Evolutionary conservation across 768 basidiomycete genomes (phyloP).

Genomic region (Flagelloscypha sp.): DNA sequence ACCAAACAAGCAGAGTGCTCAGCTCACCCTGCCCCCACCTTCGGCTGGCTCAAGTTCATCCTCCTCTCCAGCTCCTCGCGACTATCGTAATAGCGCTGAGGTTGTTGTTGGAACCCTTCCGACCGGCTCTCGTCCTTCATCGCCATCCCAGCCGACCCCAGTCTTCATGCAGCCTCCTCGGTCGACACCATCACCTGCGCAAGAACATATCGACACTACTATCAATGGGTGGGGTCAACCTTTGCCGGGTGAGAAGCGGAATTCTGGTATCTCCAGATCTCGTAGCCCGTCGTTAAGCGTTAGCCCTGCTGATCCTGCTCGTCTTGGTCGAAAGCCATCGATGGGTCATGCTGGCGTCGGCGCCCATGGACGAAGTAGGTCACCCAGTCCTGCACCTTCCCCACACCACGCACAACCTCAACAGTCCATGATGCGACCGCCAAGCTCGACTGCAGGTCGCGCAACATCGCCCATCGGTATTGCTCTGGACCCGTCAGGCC

Average conservation of each 20-base stretch:
- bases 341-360: conserved; percentile 79
- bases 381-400: conserved; percentile 10
- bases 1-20: neutral
- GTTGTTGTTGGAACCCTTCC: conserved; percentile 75
- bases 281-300: conserved; percentile 37
- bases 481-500: conserved; percentile 68
- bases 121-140: conserved; percentile 57
- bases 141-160: conserved; percentile 61
- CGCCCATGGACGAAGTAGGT: conserved; percentile 42
- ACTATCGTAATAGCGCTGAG: conserved; percentile 73
- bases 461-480: conserved; percentile 80
- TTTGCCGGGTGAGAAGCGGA: conserved; percentile 79
- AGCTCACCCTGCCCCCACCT: neutral
- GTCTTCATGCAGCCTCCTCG: conserved; percentile 67
- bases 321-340: conserved; percentile 20
- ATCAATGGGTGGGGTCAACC: conserved; percentile 72
- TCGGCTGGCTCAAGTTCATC: conserved; percentile 16
- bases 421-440: conserved; percentile 14
- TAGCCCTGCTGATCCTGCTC: conserved; percentile 16
- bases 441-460: conserved; percentile 30
- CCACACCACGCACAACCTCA: conserved; percentile 26
- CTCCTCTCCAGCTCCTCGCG: conserved; percentile 38
- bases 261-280: conserved; percentile 46
- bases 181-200: conserved; percentile 29
- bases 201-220: conserved; percentile 65